Evolutionary conservation across 192 early-diverging fungal species (phyloP).

Genomic region (Backusella morwellensis): DNA sequence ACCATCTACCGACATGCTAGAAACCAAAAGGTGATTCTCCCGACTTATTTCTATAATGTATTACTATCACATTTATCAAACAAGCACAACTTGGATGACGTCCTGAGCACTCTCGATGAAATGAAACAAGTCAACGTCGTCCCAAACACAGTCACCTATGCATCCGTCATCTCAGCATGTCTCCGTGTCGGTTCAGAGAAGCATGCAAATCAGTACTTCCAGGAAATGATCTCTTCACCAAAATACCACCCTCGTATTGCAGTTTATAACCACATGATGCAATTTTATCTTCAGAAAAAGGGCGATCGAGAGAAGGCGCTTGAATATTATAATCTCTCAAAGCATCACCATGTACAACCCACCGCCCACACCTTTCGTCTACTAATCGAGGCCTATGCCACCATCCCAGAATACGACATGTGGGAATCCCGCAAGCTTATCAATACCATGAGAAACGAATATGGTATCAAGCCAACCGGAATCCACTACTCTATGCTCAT

Average conservation of each 20-base stretch:
- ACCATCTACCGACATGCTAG: constrained; percentile 52
- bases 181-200: constrained; percentile 45
- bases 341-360: constrained; percentile 36
- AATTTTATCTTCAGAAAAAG: constrained; percentile 52
- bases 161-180: constrained; percentile 54
- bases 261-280: constrained; percentile 57
- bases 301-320: constrained; percentile 44
- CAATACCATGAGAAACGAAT: constrained; percentile 33
- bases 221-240: constrained; percentile 43
- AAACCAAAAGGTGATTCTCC: constrained; percentile 43
- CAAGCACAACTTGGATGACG: constrained; percentile 45
- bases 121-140: constrained; percentile 46
- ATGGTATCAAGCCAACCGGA: constrained; percentile 38
- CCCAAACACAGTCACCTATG: constrained; percentile 56
- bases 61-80: constrained; percentile 54
- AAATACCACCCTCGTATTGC: constrained; percentile 53
- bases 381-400: constrained; percentile 53
- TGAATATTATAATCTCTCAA: constrained; percentile 44
- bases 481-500: constrained; percentile 53
- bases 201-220: constrained; percentile 42
- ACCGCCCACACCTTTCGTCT: constrained; percentile 52
- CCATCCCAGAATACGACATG: constrained; percentile 54
- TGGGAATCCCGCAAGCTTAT: constrained; percentile 43
- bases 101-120: constrained; percentile 46
- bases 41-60: constrained; percentile 57